Evolutionary conservation across 2,329 filamentous ascomycete species (phyloP).

Genomic region (Hymenoscyphus salicellus): DNA sequence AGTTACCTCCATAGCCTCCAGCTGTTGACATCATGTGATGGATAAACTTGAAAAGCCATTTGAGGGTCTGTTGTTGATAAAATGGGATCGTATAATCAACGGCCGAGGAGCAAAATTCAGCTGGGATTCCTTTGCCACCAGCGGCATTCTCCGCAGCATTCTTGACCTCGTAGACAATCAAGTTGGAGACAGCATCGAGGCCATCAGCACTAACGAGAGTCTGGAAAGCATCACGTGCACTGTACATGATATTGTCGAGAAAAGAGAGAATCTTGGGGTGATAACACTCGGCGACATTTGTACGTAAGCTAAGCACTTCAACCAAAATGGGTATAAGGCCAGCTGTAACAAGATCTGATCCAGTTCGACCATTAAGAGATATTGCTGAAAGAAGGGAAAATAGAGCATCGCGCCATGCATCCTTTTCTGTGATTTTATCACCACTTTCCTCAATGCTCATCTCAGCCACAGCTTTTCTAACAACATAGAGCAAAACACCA

Average conservation of each 20-base stretch:
- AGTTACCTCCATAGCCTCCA: constrained; percentile 68
- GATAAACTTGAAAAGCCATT: constrained; percentile 92
- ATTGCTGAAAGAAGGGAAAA: constrained; percentile 86
- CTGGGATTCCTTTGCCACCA: constrained; percentile 67
- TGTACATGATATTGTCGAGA: constrained; percentile 83
- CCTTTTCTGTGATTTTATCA: constrained; percentile 62
- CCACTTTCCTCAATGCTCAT: constrained; percentile 64
- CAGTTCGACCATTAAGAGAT: constrained; percentile 70
- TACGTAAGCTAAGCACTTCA: constrained; percentile 81
- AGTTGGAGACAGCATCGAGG: constrained; percentile 83
- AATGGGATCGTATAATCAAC: constrained; percentile 94
- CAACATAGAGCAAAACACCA: constrained; percentile 87
- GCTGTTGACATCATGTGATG: constrained; percentile 89
- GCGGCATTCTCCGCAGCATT: constrained; percentile 65
- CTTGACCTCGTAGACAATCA: constrained; percentile 76
- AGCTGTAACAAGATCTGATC: constrained; percentile 80
- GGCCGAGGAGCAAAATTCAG: constrained; percentile 70
- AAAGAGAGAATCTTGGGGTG: constrained; percentile 83
- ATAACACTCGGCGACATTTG: constrained; percentile 75
- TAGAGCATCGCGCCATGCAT: constrained; percentile 86
- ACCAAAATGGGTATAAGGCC: constrained; percentile 87
- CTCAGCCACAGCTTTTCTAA: constrained; percentile 83
- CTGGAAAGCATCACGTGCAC: constrained; percentile 78
- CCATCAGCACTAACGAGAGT: constrained; percentile 79
- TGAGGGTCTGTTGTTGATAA: constrained; percentile 87